Evolutionary conservation across 2,329 filamentous ascomycete genomes (phyloP), one percentile per base, ranked within the genome.

Genomic region (Stagonosporopsis cucurbitacearum): DNA sequence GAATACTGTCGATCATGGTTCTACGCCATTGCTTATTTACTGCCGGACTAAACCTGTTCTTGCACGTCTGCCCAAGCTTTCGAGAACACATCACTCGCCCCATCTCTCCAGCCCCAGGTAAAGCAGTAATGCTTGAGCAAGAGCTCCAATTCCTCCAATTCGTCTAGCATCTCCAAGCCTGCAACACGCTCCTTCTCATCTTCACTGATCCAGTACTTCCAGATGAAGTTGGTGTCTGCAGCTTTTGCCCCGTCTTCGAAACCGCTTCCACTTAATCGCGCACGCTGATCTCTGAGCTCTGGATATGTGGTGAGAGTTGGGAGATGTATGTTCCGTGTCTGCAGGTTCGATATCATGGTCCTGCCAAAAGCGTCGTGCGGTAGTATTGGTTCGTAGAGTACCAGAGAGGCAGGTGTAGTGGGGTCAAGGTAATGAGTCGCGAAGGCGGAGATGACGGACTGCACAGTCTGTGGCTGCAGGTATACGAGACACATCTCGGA

Each of bases 401-500:
- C 78, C 3, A 96, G 77, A 0, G 82, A 86, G 0, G 87, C 68
- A 0, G 75, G 83, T 65, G 60, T 87, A 51, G 72, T 78, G 17
- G 76, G 44, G 71, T 75, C 71, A n/a, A 77, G 64, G 25, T 78
- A 66, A 57, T 66, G 63, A 28, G 67, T 66, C 12, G 72, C 62
- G 20, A 78, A 64, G 11, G 67, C 65, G 33, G 79, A 74, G 20
- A 96, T 75, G 4, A 94, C 86, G 1, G 78, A 76, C 33, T 82
- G 80, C 0, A 92, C 88, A 47, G 87, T 83, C 0, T 82, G 68
- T 0, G 87, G 82, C 8, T 88, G 82, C 1, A 99, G 84, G 70
- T 99, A 99, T 73, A 95, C 91, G 28, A 99, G 83, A 72, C 95
- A 99, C 81, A 95, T 98, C 76, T 99, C 95, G 0, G 94, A 98